Percentiles rank a stretch among this genome's conserved stretches.
These are phyloP conservation scores for Leptodermis oblonga DNA, from an alignment of 257 asterid species.

Conservation along the genomic window DNA sequence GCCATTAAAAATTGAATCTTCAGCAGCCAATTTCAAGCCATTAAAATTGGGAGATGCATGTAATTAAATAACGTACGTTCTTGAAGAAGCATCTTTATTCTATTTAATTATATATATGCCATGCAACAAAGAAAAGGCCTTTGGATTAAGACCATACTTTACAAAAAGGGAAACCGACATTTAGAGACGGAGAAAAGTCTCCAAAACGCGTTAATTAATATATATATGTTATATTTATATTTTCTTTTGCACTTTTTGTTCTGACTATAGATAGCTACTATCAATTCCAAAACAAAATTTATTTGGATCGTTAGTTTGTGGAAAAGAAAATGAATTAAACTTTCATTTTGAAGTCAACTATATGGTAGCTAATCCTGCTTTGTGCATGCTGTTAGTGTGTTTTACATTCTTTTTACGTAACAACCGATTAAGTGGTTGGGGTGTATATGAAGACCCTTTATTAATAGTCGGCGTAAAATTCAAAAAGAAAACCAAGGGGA, in stretches of 20 bases:
- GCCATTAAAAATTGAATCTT: conserved; percentile 3
- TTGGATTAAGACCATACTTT: conserved; percentile 20
- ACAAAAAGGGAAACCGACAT: conserved; percentile 24
- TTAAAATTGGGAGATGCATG: conserved; percentile 5
- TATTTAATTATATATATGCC: too few relatives aligned
- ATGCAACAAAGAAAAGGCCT: too few relatives aligned
- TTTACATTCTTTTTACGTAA: too few relatives aligned
- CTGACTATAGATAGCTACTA: too few relatives aligned
- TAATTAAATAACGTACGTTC: too few relatives aligned
- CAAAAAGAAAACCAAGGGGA: too few relatives aligned
- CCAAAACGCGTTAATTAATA: conserved; percentile 18
- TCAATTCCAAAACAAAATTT: neutral
- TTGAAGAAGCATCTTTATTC: too few relatives aligned
- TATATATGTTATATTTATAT: neutral
- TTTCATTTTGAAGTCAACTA: neutral
- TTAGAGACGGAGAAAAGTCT: conserved; percentile 21
- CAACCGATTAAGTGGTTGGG: too few relatives aligned
- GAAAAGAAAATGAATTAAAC: neutral
- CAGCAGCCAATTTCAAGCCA: conserved; percentile 7
- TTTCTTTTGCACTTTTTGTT: conserved; percentile 9
- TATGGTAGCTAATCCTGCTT: neutral
- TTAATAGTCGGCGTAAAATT: too few relatives aligned
- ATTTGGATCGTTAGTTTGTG: neutral
- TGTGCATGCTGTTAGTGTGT: too few relatives aligned
- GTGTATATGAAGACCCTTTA: too few relatives aligned